Conservation (phyloP, 176 grass and related monocot genomes). For the Microstegium vimineum region DNA sequence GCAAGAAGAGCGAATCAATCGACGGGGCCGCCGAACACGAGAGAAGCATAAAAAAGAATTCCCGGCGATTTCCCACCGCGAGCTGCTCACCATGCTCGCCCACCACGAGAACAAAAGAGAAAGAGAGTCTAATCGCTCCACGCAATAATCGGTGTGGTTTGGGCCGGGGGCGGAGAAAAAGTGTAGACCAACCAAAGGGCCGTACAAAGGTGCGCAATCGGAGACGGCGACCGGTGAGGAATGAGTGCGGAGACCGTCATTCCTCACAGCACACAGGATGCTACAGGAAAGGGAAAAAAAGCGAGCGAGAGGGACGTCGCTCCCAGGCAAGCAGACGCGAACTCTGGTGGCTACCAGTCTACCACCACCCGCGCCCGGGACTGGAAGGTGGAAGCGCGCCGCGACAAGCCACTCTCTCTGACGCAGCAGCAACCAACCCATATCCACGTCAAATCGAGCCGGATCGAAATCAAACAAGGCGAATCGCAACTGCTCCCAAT, state of each 20-base stretch:
- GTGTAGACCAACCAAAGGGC: not conserved
- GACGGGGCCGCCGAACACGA: not conserved
- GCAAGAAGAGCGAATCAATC: not conserved
- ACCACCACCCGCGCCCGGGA: not conserved
- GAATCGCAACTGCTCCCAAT: not conserved
- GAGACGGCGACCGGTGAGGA: not conserved
- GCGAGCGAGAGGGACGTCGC: constrained; percentile 14
- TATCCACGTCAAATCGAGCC: not conserved
- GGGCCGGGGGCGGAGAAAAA: not conserved
- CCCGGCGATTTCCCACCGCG: not conserved
- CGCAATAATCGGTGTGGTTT: not conserved
- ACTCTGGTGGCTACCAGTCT: not conserved
- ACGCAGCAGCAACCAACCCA: not conserved
- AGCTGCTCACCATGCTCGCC: constrained; percentile 2
- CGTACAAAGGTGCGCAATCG: constrained; percentile 6
- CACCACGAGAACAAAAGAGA: not conserved
- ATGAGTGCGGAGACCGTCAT: constrained; percentile 1
- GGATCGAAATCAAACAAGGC: not conserved
- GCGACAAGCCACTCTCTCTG: not conserved
- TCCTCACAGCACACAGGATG: not conserved
- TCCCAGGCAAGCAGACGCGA: not conserved
- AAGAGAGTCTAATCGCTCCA: not conserved
- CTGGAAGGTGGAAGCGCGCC: constrained; percentile 26
- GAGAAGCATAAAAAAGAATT: not conserved
- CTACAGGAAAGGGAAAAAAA: not conserved